Base-by-base conservation (phyloP, 2,329 filamentous ascomycete genomes). In the Monosporascus ibericus region DNA sequence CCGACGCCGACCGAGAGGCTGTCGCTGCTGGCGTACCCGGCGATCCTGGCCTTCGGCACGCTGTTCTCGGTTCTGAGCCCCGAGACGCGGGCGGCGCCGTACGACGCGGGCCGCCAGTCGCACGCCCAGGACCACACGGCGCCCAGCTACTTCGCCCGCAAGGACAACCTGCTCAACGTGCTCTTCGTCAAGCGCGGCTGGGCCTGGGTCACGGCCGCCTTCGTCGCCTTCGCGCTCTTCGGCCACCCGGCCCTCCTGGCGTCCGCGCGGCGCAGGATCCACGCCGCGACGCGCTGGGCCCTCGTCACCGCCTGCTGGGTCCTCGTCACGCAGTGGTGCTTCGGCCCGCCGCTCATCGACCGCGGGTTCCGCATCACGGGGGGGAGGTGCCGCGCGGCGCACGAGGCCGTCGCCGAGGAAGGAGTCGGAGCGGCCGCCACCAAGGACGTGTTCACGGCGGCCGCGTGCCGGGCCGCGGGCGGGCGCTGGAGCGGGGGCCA, bases 141-240 rank as follows among this genome's bases (percentile, higher is more conserved):
- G 48, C 88, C 88, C 2, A 86, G 80, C 67, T 99, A 97, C 76
- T 99, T 99, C 69, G 92, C 94, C 47, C 87, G 87, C 62, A 99
- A 99, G 72, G 80, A 84, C 69, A 99, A 99, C 73, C 63, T 96
- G 49, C 88, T 97, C 80, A 99, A 99, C 68, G 71, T 88, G 47
- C 81, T 91, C 63, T 99, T 97, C 66, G 94, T 99, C 64, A 99
- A 99, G 77, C 78, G 88, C 50, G 92, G 92, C 55, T 99, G 94
- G 94, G 81, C 86, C 48, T 99, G 94, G 94, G 85, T 90, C 30
- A 91, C 88, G 0, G 67, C 82, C 9, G 86, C 89, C 1, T 92
- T 96, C 63, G 70, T 80, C 36, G 69, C 81, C 17, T 90, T 96
- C 55, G 68, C 88, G 6, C 68, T 85, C 11, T 34, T 14, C 42